phyloP scores from a whole-genome alignment of 2,329 filamentous ascomycete genomes.

The Curvularia sp. region DNA sequence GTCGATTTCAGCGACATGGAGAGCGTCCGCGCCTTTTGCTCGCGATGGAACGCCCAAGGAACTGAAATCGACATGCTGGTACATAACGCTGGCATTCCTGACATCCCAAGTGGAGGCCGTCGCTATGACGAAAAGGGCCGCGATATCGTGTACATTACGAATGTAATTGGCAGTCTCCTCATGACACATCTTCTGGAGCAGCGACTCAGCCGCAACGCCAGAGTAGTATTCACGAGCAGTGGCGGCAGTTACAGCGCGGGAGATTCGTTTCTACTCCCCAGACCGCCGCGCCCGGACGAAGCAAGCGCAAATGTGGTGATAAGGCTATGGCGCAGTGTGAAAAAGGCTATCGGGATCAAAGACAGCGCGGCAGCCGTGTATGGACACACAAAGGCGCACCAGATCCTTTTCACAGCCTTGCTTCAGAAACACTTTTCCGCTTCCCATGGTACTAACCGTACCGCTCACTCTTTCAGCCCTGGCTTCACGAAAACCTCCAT shows the following conservation, averaged over 20 bases:
- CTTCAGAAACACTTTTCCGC: constrained; percentile 19
- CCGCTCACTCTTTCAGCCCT: constrained; percentile 18
- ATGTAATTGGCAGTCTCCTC: constrained; percentile 25
- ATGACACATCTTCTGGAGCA: constrained; percentile 24
- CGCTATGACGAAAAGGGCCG: constrained; percentile 13
- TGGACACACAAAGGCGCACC: constrained; percentile 21
- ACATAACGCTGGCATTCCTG: constrained; percentile 27
- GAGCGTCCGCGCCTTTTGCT: constrained; percentile 23
- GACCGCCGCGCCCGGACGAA: not conserved
- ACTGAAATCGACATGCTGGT: constrained; percentile 25
- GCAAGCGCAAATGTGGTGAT: not conserved
- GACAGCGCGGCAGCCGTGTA: constrained; percentile 12
- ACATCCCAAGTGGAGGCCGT: not conserved
- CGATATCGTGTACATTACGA: constrained; percentile 20
- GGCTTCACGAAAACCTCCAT: constrained; percentile 23
- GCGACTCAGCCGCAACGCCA: constrained; percentile 9
- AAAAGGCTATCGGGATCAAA: not conserved
- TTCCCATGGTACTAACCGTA: not conserved
- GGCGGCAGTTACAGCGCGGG: constrained; percentile 10
- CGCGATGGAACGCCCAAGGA: constrained; percentile 2
- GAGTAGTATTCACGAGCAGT: constrained; percentile 26
- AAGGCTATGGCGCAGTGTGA: not conserved
- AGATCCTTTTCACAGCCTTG: constrained; percentile 20
- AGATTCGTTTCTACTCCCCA: not conserved
- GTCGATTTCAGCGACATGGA: constrained; percentile 20